These are phyloP conservation scores for Pilasporangium apinafurcum DNA, from an alignment of 352 stramenopile species.

Conservation along the genomic window DNA sequence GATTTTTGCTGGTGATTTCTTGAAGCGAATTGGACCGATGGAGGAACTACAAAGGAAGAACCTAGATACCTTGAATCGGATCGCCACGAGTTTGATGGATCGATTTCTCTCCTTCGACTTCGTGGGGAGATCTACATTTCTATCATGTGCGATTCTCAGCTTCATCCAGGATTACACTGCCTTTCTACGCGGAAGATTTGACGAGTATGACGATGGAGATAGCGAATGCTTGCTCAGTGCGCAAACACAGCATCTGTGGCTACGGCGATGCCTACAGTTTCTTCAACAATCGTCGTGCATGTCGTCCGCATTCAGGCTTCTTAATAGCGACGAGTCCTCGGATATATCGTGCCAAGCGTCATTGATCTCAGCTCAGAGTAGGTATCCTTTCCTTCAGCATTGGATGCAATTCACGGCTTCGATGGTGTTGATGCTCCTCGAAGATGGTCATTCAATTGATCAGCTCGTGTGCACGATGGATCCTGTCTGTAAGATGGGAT, in stretches of 20 bases:
- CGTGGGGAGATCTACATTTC: slow-evolving; percentile 23
- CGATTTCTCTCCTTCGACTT: slow-evolving; percentile 12
- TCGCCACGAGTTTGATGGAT: slow-evolving; percentile 13
- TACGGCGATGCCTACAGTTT: slow-evolving; percentile 12
- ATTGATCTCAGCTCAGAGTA: slow-evolving; percentile 26
- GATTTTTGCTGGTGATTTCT: slow-evolving; percentile 22
- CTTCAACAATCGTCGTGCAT: slow-evolving; percentile 18
- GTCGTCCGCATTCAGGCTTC: slow-evolving; percentile 13
- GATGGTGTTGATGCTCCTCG: slow-evolving; percentile 13
- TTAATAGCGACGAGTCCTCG: slow-evolving; percentile 8
- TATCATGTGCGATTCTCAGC: slow-evolving; percentile 30
- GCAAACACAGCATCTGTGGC: slow-evolving; percentile 14
- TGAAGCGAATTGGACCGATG: slow-evolving; percentile 6
- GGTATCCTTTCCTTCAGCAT: slow-evolving; percentile 53
- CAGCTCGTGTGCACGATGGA: neutral
- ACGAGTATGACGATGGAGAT: neutral
- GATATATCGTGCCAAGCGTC: slow-evolving; percentile 13
- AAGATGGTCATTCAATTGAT: neutral
- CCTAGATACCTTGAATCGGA: slow-evolving; percentile 8
- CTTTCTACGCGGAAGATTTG: slow-evolving; percentile 6
- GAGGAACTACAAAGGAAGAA: neutral
- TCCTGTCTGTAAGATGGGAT: neutral
- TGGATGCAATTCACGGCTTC: slow-evolving; percentile 36
- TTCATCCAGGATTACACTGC: slow-evolving; percentile 23
- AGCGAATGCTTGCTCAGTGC: neutral